Percentiles rank a stretch among this genome's conserved stretches.
Conservation (phyloP, 2,329 filamentous ascomycete genomes). For the Trichoderma semiorbis region DNA sequence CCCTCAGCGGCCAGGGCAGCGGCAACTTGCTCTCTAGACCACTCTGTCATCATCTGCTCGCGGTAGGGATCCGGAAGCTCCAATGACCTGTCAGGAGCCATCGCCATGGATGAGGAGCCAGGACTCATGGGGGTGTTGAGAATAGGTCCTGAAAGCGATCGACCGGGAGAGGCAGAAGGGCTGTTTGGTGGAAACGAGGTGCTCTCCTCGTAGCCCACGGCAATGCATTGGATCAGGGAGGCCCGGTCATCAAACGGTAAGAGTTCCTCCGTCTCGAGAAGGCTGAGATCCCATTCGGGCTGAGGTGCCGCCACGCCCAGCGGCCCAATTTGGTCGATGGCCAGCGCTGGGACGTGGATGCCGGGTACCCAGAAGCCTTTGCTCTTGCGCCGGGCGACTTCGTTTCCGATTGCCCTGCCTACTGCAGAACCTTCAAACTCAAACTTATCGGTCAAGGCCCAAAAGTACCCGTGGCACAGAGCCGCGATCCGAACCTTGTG, state of each 20-base stretch:
- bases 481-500: conserved; percentile 78
- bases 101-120: conserved; percentile 30
- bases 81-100: conserved; percentile 37
- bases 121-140: conserved; percentile 47
- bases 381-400: conserved; percentile 70
- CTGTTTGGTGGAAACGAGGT: conserved; percentile 64
- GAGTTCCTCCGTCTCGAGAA: conserved; percentile 60
- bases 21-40: conserved; percentile 73
- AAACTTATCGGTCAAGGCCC: conserved; percentile 73
- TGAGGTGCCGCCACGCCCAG: conserved; percentile 45
- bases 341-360: conserved; percentile 66
- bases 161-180: conserved; percentile 65
- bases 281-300: conserved; percentile 47
- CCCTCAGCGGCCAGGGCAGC: conserved; percentile 64
- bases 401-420: conserved; percentile 68
- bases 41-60: conserved; percentile 74
- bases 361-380: conserved; percentile 77
- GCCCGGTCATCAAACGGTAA: conserved; percentile 72
- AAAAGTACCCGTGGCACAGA: conserved; percentile 86
- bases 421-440: conserved; percentile 67
- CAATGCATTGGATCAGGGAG: conserved; percentile 71
- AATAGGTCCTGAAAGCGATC: conserved; percentile 60
- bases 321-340: conserved; percentile 58
- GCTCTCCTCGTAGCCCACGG: conserved; percentile 63
- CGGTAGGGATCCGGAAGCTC: conserved; percentile 64